Evolutionary conservation across 2,329 filamentous ascomycete genomes (phyloP).

Genomic region (Fusarium equiseti): DNA sequence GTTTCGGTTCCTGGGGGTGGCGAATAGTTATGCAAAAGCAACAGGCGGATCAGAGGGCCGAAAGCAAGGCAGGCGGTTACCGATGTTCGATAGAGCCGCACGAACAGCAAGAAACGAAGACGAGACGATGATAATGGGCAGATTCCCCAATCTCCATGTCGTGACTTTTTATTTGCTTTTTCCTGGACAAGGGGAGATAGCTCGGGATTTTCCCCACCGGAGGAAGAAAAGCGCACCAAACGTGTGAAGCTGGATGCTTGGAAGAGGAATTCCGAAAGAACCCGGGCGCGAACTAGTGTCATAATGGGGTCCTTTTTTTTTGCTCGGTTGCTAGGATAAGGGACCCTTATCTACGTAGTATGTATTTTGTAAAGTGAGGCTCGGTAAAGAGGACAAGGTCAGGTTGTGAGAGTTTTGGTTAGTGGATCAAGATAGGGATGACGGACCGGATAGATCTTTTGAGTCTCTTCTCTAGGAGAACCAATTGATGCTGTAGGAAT

Average conservation of each 20-base stretch:
- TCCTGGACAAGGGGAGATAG: slow-evolving; percentile 30
- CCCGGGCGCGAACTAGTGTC: slow-evolving; percentile 23
- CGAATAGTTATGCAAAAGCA: slow-evolving; percentile 7
- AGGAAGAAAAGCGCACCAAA: slow-evolving; percentile 24
- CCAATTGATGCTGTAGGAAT: neutral
- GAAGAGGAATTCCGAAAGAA: slow-evolving; percentile 39
- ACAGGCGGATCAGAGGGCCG: slow-evolving; percentile 32
- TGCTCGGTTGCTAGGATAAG: slow-evolving; percentile 8
- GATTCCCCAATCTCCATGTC: slow-evolving; percentile 16
- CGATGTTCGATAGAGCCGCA: slow-evolving; percentile 27
- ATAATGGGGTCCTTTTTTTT: neutral
- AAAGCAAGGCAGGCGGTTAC: slow-evolving; percentile 24
- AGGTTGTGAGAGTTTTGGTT: slow-evolving; percentile 13
- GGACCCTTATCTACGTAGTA: slow-evolving; percentile 30
- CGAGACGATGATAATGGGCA: slow-evolving; percentile 23
- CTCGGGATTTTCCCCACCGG: slow-evolving; percentile 37
- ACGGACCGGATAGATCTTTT: neutral
- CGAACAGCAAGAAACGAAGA: neutral
- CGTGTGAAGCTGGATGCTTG: neutral
- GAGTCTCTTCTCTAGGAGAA: neutral
- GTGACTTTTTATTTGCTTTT: slow-evolving; percentile 12
- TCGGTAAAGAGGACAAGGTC: slow-evolving; percentile 11
- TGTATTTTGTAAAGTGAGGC: slow-evolving; percentile 7
- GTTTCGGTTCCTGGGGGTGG: slow-evolving; percentile 9
- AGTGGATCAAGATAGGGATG: slow-evolving; percentile 12